phyloP scores from a whole-genome alignment of 2,329 filamentous ascomycete species.

The Magnaporthales sp. region DNA sequence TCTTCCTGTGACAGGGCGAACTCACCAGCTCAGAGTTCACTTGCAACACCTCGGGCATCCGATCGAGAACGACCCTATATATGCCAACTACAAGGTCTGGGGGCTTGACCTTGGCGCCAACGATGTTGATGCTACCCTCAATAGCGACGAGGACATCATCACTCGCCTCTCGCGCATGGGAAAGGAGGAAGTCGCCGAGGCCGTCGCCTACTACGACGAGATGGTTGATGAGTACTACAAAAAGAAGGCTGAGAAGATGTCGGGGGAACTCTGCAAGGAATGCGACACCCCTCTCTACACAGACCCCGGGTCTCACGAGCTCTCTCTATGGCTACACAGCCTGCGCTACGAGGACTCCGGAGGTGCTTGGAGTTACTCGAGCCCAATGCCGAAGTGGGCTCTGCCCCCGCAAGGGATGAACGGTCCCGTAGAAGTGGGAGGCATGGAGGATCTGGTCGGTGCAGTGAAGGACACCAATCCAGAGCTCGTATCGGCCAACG shows the following conservation, averaged over 20 bases:
- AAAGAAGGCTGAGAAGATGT: slow-evolving; percentile 87
- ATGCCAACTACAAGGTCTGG: slow-evolving; percentile 90
- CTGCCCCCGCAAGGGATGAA: slow-evolving; percentile 65
- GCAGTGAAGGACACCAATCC: slow-evolving; percentile 27
- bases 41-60: slow-evolving; percentile 91
- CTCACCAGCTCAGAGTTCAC: slow-evolving; percentile 91
- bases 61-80: slow-evolving; percentile 96
- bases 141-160: slow-evolving; percentile 85
- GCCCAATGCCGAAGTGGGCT: slow-evolving; percentile 78
- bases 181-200: slow-evolving; percentile 84
- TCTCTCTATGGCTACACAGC: slow-evolving; percentile 90
- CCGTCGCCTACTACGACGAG: slow-evolving; percentile 87
- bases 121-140: slow-evolving; percentile 55
- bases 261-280: slow-evolving; percentile 69
- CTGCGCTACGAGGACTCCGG: slow-evolving; percentile 73
- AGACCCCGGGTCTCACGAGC: slow-evolving; percentile 81
- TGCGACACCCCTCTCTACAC: slow-evolving; percentile 88
- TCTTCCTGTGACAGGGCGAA: slow-evolving; percentile 84
- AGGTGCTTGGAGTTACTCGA: slow-evolving; percentile 81
- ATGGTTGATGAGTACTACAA: slow-evolving; percentile 88
- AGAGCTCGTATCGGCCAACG: slow-evolving; percentile 3
- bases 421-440: slow-evolving; percentile 61
- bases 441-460: slow-evolving; percentile 49
- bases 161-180: slow-evolving; percentile 80
- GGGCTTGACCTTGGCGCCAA: slow-evolving; percentile 66